phyloP scores from a whole-genome alignment of 148 eudicot species.

The Vaccinium corymbosum region DNA sequence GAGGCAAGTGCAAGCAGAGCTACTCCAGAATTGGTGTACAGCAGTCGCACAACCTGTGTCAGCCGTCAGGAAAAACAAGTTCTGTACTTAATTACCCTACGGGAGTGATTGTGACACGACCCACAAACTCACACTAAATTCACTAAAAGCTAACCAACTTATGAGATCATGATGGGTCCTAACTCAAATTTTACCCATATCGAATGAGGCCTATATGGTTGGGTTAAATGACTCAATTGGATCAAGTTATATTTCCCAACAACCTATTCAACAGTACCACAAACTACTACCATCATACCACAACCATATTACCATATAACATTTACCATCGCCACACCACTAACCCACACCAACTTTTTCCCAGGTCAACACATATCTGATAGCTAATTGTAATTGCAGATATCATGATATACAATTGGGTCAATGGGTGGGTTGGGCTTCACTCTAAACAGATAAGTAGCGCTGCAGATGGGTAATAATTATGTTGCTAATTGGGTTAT shows the following conservation, averaged over 20 bases:
- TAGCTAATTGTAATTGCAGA: not conserved
- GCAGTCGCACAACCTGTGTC: conserved; percentile 51
- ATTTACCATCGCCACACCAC: not conserved
- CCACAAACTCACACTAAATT: not conserved
- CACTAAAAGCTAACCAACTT: not conserved
- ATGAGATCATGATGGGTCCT: not conserved
- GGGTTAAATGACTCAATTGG: not conserved
- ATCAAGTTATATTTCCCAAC: not conserved
- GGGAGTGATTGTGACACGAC: not conserved
- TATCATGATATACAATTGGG: not conserved
- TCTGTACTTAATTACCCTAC: not conserved
- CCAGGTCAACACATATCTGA: not conserved
- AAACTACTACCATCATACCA: not conserved
- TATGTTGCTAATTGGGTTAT: not conserved
- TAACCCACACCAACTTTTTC: not conserved
- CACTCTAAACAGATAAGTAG: not conserved
- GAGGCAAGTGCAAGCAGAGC: conserved; percentile 56
- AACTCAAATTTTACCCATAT: no score
- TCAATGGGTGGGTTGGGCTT: not conserved
- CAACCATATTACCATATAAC: not conserved
- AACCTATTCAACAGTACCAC: not conserved
- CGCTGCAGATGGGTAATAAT: not conserved
- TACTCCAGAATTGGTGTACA: conserved; percentile 59
- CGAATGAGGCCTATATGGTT: no score
- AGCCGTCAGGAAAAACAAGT: not conserved